Conservation (phyloP, 805 yeast genomes). For the Metschnikowia koreensis region DNA sequence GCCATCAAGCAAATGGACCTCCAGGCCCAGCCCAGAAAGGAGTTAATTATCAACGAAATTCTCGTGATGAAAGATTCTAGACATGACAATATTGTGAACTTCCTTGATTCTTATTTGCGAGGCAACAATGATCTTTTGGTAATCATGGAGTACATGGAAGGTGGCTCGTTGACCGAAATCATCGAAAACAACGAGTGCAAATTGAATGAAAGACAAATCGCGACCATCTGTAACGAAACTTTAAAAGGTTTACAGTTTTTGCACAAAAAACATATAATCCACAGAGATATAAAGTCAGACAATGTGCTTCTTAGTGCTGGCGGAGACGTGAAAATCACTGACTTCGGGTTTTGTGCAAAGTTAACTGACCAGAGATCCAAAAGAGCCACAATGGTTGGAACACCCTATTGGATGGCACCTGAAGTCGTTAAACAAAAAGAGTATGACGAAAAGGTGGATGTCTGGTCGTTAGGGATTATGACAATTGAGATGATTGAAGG, state of each 20-base stretch:
- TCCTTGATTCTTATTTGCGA: constrained; percentile 83
- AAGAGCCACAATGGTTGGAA: constrained; percentile 84
- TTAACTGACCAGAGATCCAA: constrained; percentile 69
- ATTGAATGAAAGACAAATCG: constrained; percentile 83
- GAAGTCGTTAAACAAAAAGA: constrained; percentile 79
- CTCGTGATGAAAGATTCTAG: constrained; percentile 94
- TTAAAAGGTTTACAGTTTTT: constrained; percentile 87
- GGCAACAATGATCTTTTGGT: constrained; percentile 89
- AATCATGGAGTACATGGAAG: constrained; percentile 99
- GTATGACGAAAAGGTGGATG: constrained; percentile 78
- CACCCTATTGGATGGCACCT: constrained; percentile 92
- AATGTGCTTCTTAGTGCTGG: constrained; percentile 43
- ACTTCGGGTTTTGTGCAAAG: constrained; percentile 58
- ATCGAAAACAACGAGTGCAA: constrained; percentile 78
- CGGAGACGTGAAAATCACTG: constrained; percentile 46
- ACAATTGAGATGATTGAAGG: constrained; percentile 86
- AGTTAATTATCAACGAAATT: constrained; percentile 91
- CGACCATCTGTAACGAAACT: constrained; percentile 87
- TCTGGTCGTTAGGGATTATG: constrained; percentile 84
- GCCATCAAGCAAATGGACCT: constrained; percentile 97
- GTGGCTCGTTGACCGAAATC: constrained; percentile 94
- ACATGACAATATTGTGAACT: constrained; percentile 93
- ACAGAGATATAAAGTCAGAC: constrained; percentile 50
- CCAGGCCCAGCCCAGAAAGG: constrained; percentile 88
- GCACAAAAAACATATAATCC: constrained; percentile 90